Conservation (phyloP, 2,329 filamentous ascomycete species). For the Ceratocystis cacaofunesta region DNA sequence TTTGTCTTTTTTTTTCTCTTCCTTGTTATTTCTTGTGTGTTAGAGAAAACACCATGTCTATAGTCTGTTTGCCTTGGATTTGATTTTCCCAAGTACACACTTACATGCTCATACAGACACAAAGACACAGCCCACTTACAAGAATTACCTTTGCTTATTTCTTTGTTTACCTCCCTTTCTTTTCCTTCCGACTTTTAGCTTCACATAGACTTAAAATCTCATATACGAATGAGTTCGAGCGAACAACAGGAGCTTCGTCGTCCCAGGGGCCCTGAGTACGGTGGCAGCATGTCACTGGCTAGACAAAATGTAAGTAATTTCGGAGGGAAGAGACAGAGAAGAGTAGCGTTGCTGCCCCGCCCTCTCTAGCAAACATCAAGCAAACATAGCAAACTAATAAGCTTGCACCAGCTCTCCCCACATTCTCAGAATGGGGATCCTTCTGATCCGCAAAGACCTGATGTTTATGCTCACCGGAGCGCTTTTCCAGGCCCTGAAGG, state of each 20-base stretch:
- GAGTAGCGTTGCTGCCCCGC: too few species aligned
- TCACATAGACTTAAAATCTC: background rate
- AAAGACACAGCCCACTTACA: background rate
- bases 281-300: background rate
- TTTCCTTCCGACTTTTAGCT: background rate
- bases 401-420: background rate
- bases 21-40: background rate
- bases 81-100: background rate
- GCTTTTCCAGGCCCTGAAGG: background rate
- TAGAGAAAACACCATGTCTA: background rate
- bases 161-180: background rate
- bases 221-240: background rate
- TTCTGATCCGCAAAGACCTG: background rate
- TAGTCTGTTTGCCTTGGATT: background rate
- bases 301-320: background rate
- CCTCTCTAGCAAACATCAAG: background rate
- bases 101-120: background rate
- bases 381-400: background rate
- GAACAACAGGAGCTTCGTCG: background rate
- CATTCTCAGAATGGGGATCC: background rate
- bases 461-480: background rate
- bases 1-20: background rate
- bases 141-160: too few species aligned
- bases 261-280: background rate
- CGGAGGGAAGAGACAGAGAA: too few species aligned